A percentile compares a stretch with the other conserved stretches of the same genome.
These are phyloP conservation scores for Solanum appendiculatum DNA, from an alignment of 257 asterid genomes.

Conservation along the genomic window DNA sequence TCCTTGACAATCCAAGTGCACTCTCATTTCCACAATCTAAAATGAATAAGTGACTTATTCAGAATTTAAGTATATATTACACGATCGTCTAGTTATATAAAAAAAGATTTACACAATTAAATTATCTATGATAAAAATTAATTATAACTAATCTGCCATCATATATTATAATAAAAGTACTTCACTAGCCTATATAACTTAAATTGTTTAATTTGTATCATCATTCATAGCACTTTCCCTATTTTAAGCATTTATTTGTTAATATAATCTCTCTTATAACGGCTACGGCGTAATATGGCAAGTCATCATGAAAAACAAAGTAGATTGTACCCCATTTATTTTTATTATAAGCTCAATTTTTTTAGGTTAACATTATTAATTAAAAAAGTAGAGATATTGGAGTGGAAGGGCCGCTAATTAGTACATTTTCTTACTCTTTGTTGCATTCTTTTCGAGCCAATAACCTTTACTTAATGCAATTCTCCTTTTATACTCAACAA, in stretches of 20 bases:
- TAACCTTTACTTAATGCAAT: not conserved
- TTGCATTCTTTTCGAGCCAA: not conserved
- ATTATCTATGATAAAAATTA: not conserved
- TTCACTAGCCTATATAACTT: not conserved
- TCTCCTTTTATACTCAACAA: not conserved
- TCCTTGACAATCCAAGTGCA: slow-evolving; percentile 83
- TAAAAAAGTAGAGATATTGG: not conserved
- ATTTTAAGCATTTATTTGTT: not conserved
- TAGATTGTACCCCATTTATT: not conserved
- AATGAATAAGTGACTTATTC: not conserved
- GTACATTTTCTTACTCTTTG: not conserved
- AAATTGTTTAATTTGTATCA: not conserved
- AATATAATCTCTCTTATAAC: not conserved
- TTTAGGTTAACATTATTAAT: not conserved
- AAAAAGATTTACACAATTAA: not conserved
- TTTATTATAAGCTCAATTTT: too few species aligned
- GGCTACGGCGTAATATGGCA: not conserved
- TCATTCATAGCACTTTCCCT: not conserved
- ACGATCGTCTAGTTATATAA: not conserved
- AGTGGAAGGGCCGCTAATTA: not conserved
- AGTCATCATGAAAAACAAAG: not conserved
- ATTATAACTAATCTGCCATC: not conserved
- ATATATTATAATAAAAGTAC: not conserved
- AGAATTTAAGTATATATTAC: not conserved
- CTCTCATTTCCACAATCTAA: slow-evolving; percentile 79